Base-by-base conservation (phyloP, 495 filamentous ascomycete genomes). In the Aspergillus ostianus region DNA sequence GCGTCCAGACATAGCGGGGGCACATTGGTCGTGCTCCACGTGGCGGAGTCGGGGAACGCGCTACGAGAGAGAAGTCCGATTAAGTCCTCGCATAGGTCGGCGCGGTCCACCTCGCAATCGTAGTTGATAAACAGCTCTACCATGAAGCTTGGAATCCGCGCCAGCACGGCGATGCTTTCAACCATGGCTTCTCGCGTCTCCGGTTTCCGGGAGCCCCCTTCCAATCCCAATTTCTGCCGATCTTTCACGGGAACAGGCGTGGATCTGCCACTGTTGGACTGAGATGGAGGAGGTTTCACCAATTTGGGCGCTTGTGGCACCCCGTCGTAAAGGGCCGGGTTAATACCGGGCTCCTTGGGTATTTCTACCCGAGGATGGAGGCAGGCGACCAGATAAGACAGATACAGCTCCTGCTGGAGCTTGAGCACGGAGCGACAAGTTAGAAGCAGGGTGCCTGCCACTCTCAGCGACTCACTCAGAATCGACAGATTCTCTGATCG, bases 11-110 rank as follows among this genome's bases (percentile, higher is more conserved):
- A 99, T 19, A 99, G 73, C 3, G 95, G 94, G 18, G 94, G 94
- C 12, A 99, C 94, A 69, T 95, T 99, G 26, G 94, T 97, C 0
- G 94, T 99, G 71, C 94, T 99, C 94, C 94, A 99, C 21, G 93
- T 98, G 12, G 93, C 95, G 3, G 94, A 96, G 67, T 99, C 94
- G 8, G 94, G 94, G 64, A 99, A 92, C 10, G 94, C 94, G 67
- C 96, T 98, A 56, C 94, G 82, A 27, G 94, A 92, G 44, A 99
- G 80, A 44, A 99, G 74, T 3, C 94, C 93, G 48, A 99, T 85
- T 82, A 98, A 87, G 67, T 99, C 94, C 72, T 95, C 91, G 66
- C 95, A 99, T 3, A 99, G 73, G 73, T 98, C 94, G 41, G 85
- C 87, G 29, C 95, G 86, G 70, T 98, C 90, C 36, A 92, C 87